Evolutionary conservation across 441 rosid species (phyloP), one percentile per base, ranked within the genome.

Genomic region (Gossypium lobatum): DNA sequence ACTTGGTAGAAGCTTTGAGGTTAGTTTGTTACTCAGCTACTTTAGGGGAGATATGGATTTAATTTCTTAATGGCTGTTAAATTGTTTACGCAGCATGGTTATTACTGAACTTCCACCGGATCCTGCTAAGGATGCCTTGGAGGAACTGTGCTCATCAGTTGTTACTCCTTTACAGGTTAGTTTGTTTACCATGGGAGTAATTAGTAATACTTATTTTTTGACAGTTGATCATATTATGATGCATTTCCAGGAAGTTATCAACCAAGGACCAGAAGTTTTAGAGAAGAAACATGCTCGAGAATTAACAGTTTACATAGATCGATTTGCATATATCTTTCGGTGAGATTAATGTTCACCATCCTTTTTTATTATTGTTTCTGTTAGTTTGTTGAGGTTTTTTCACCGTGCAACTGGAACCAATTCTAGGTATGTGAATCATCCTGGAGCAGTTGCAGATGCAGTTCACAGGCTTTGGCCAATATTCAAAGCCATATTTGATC

Each of bases 251-350:
- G 96, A 88, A 85, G 79, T 85, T 20, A 77, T 91, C 77, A 86
- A 80, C 84, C 93, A 86, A 52, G 97, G 96, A 57, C 82, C 84
- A 76, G 95, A 92, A 84, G 78, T 85, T 77, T 83, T 96, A 81
- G 95, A 83, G 76, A 93, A 93, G 91, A 96, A 88, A 81, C 97
- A 48, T 85, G 92, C 97, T 71, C 93, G 93, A 4, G 99, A 96
- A 72, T 78, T 96, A 80, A 93, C 97, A 6, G 89, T 96, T 80
- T 93, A 92, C 83, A 92, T 93, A 76, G 99, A 96, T 80, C 91
- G 98, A 55, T 87, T 96, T 81, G 99, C 98, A 63, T 91, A 87
- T 85, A 91, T 96, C 80, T 96, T 96, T 84, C 88, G 99, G 99
- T 96, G 76, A 54, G 87, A 80, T 73, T 55, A 72, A 46, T 69